A percentile compares a stretch with the other conserved stretches of the same genome.
These are phyloP conservation scores for Salix brachista DNA, from an alignment of 345 rosid genomes.

Conservation along the genomic window DNA sequence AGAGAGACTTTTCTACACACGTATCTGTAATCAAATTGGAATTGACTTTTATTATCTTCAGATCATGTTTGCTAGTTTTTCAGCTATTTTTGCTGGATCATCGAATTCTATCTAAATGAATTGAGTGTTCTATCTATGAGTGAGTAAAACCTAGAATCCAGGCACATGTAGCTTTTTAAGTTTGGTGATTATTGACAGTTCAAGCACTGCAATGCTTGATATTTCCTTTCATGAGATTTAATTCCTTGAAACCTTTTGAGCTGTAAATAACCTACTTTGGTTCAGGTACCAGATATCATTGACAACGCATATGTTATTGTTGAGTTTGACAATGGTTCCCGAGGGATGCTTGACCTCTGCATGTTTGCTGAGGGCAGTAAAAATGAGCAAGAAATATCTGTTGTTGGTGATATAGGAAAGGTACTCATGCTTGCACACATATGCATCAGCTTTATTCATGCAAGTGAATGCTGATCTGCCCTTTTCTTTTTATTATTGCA, in stretches of 20 bases:
- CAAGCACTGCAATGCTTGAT: not conserved
- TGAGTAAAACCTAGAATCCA: not conserved
- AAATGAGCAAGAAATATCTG: conserved; percentile 91
- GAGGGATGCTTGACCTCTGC: conserved; percentile 93
- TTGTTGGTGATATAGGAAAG: conserved; percentile 77
- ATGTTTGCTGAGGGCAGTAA: conserved; percentile 98
- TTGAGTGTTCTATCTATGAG: not conserved
- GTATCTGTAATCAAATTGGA: too few species aligned
- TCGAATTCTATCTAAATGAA: not conserved
- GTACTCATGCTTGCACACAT: conserved; percentile 20
- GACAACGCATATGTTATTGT: conserved; percentile 85
- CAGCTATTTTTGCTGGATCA: not conserved
- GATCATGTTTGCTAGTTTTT: too few species aligned
- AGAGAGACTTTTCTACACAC: too few species aligned
- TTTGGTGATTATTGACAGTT: not conserved
- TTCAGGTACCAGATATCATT: conserved; percentile 81
- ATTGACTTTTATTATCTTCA: not conserved
- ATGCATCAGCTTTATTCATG: not conserved
- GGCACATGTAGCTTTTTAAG: not conserved
- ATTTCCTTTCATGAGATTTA: not conserved
- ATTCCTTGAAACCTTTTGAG: not conserved
- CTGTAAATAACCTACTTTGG: not conserved
- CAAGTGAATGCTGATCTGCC: not conserved
- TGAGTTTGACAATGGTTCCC: conserved; percentile 83
- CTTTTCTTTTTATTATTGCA: not conserved